Evolutionary conservation across 352 stramenopile genomes (phyloP), one percentile per base, ranked within the genome.

Genomic region (Phytophthora podocarpi): DNA sequence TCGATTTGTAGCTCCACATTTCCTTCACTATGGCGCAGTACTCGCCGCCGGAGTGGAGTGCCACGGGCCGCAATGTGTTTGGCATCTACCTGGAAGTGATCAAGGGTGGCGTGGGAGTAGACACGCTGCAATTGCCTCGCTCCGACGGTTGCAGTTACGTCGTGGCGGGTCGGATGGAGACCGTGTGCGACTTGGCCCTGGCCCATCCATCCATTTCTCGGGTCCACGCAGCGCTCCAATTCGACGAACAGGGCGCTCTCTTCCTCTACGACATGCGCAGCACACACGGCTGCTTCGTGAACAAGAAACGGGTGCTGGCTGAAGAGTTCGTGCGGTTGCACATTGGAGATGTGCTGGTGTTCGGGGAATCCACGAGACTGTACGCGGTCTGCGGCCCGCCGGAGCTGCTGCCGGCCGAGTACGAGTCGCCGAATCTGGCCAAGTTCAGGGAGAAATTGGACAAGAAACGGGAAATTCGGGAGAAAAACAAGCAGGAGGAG

Each of bases 251-350:
- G 24, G 84, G 87, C 18, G 72, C 71, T 20, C 66, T 97, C 16
- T 92, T 90, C 54, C 49, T 97, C 30, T 61, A 74, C 37, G 90
- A 97, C 66, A 50, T 90, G 21, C 63, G 64, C 34, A 95, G 85
- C 67, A 94, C 87, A 6, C 82, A 97, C 53, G 90, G 90, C 31
- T 95, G 83, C 40, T 89, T 82, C 36, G 67, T 97, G 30, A 96
- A 96, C 63, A 97, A 97, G 70, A 77, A 78, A 26, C 77, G 82
- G 8, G 39, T 82, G 8, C 11, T 50, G 9, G 30, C 76, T 2
- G 56, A 73, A 4, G 69, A 89, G 27, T 93, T 85, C 48, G 57
- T 79, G 61, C 72, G 72, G 6, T 59, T 97, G 36, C 67, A 89
- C 50, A 81, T 96, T 35, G 90, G 90, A 26, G 90, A 97, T 68